A percentile compares a stretch with the other conserved stretches of the same genome.
These are phyloP conservation scores for Xanthoconium stramineum DNA, from an alignment of 768 basidiomycete genomes.

Conservation along the genomic window DNA sequence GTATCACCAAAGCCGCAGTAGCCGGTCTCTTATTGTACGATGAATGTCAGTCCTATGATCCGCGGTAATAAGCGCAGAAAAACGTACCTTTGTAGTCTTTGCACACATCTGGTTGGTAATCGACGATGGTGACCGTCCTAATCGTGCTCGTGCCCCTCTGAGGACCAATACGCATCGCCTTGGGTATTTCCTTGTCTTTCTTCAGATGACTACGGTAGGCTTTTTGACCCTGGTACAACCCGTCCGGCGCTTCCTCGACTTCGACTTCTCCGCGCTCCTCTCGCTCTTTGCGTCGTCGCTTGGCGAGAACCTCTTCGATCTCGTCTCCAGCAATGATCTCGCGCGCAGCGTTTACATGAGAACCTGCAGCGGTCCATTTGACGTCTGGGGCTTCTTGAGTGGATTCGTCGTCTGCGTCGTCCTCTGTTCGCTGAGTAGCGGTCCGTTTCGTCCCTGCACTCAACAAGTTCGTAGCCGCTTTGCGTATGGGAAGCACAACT, in stretches of 20 bases:
- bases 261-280: conserved; percentile 49
- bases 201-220: conserved; percentile 79
- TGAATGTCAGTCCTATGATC: conserved; percentile 14
- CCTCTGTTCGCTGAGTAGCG: conserved; percentile 44
- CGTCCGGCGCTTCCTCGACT: conserved; percentile 62
- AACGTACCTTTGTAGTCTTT: conserved; percentile 97
- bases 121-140: conserved; percentile 89
- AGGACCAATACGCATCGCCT: conserved; percentile 82
- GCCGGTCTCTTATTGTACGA: conserved; percentile 72
- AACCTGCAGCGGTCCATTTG: conserved; percentile 74
- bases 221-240: conserved; percentile 80
- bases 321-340: conserved; percentile 84
- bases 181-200: conserved; percentile 80
- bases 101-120: conserved; percentile 99
- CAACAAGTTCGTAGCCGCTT: conserved; percentile 63
- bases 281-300: conserved; percentile 58
- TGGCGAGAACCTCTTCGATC: conserved; percentile 71
- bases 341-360: conserved; percentile 67
- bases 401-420: conserved; percentile 47
- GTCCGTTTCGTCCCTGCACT: conserved; percentile 74
- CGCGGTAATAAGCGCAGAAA: conserved; percentile 8
- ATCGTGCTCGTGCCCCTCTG: conserved; percentile 78
- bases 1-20: conserved; percentile 99
- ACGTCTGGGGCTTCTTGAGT: conserved; percentile 52
- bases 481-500: conserved; percentile 77